phyloP scores from a whole-genome alignment of 2,329 filamentous ascomycete species.

The Penicillium sp. region DNA sequence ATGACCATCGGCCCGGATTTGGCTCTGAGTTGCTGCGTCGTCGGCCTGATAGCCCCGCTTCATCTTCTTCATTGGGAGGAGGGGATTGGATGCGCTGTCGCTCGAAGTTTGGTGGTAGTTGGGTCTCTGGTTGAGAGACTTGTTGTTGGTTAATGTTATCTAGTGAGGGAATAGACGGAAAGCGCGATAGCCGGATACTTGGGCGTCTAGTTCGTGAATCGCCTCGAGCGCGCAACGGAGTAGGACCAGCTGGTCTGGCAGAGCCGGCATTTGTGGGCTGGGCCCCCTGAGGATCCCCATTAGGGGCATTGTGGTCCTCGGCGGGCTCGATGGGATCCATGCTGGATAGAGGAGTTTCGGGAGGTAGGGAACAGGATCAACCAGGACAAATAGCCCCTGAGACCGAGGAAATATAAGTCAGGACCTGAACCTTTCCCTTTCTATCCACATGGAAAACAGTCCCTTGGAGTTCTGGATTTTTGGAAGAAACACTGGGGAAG shows the following conservation, averaged over 20 bases:
- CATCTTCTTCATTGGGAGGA: conserved; percentile 25
- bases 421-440: neutral
- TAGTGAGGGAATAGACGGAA: conserved; percentile 20
- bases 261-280: conserved; percentile 9
- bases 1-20: conserved; percentile 34
- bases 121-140: conserved; percentile 7
- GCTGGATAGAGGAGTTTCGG: conserved; percentile 1
- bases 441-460: neutral
- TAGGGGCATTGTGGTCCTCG: conserved; percentile 18
- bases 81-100: conserved; percentile 16
- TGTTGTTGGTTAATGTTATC: conserved; percentile 13
- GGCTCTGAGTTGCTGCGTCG: conserved; percentile 44
- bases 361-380: neutral
- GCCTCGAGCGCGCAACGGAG: conserved; percentile 21
- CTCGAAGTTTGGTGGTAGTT: conserved; percentile 18
- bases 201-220: conserved; percentile 30
- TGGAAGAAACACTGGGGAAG: neutral
- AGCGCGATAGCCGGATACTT: conserved; percentile 31
- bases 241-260: conserved; percentile 12
- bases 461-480: neutral
- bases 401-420: neutral
- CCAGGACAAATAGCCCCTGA: neutral
- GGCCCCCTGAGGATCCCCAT: conserved; percentile 10
- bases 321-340: conserved; percentile 41
- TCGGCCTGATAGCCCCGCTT: conserved; percentile 29